These are phyloP conservation scores for Wickerhamiella qilinensis DNA, from an alignment of 805 yeast species.

Conservation along the genomic window DNA sequence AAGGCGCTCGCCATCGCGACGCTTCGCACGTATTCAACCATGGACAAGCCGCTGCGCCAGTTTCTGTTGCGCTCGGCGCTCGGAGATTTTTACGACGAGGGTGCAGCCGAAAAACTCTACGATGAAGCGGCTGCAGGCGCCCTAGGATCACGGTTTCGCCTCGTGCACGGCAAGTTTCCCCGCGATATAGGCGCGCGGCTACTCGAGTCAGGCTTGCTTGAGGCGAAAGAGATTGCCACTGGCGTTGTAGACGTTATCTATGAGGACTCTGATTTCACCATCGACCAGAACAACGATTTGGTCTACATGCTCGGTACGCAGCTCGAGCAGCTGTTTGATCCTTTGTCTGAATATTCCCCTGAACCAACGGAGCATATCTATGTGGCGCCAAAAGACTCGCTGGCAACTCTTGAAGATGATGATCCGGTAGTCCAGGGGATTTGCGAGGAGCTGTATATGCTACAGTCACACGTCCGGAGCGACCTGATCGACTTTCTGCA, in stretches of 20 bases:
- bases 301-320: conserved; percentile 73
- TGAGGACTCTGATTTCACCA: conserved; percentile 32
- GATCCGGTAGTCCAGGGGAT: conserved; percentile 32
- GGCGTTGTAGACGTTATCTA: conserved; percentile 62
- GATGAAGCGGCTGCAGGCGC: conserved; percentile 82
- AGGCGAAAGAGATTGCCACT: conserved; percentile 33
- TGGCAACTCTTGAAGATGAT: conserved; percentile 16
- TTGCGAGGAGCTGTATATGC: conserved; percentile 45
- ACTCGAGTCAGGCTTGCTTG: conserved; percentile 41
- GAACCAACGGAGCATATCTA: conserved; percentile 66
- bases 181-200: conserved; percentile 40
- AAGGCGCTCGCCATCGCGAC: conserved; percentile 61
- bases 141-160: conserved; percentile 47
- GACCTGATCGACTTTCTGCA: conserved; percentile 61
- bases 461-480: conserved; percentile 63
- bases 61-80: conserved; percentile 3
- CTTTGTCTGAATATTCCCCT: conserved; percentile 80
- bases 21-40: conserved; percentile 46
- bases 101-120: conserved; percentile 26
- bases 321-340: conserved; percentile 76
- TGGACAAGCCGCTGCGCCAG: conserved; percentile 24
- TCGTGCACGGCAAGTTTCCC: conserved; percentile 39
- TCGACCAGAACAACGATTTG: conserved; percentile 56
- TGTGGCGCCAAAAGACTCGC: conserved; percentile 33
- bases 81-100: conserved; percentile 1